Percentiles rank a stretch among this genome's conserved stretches.
Conservation (phyloP, 345 rosid species). For the Lepidium aucheri region DNA sequence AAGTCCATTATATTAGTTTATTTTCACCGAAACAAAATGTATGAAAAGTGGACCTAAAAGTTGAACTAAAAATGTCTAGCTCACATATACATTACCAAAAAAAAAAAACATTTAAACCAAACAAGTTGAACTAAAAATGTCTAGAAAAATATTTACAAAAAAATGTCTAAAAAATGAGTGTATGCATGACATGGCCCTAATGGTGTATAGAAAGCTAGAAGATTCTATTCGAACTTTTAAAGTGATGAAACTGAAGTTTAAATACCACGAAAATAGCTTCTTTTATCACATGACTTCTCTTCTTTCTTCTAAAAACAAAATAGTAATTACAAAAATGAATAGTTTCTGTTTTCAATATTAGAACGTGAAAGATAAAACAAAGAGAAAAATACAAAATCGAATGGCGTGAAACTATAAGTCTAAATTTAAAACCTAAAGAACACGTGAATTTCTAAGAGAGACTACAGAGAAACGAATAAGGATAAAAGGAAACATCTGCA, state of each 20-base stretch:
- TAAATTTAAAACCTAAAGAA: slow-evolving; percentile 9
- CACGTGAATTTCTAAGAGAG: slow-evolving; percentile 31
- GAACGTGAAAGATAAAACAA: slow-evolving; percentile 28
- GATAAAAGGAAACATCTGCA: slow-evolving; percentile 31
- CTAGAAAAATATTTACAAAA: no score
- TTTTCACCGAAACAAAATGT: no score
- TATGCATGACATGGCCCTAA: slow-evolving; percentile 17
- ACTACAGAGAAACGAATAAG: slow-evolving; percentile 22
- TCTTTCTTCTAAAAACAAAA: slow-evolving; percentile 5
- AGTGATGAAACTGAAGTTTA: slow-evolving; percentile 21
- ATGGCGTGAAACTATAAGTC: slow-evolving; percentile 31
- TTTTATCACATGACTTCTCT: slow-evolving; percentile 19
- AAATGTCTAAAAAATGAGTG: neutral
- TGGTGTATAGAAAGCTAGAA: slow-evolving; percentile 20
- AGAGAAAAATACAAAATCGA: slow-evolving; percentile 25
- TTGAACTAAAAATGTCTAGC: no score
- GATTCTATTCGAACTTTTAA: slow-evolving; percentile 21
- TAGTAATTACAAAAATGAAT: no score
- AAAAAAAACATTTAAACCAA: neutral
- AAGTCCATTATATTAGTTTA: no score
- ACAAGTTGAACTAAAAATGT: neutral
- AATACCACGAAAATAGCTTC: slow-evolving; percentile 8
- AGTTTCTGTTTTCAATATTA: slow-evolving; percentile 18
- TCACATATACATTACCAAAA: neutral
- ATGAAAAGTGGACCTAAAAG: neutral